Conservation (phyloP, 2,329 filamentous ascomycete genomes). For the Fusarium euwallaceae region DNA sequence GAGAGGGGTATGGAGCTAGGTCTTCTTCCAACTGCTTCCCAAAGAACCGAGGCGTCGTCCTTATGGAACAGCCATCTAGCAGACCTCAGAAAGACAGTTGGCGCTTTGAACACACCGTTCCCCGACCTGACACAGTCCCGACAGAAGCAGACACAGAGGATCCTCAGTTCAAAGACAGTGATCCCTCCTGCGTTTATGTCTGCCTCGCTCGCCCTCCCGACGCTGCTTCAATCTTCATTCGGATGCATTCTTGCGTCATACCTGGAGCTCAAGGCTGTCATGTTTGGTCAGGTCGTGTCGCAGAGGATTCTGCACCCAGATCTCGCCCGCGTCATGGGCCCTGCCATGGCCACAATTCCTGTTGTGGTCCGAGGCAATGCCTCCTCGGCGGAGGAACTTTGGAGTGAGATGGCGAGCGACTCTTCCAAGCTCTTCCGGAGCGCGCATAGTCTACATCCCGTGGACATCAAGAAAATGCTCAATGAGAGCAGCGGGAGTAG, state of each 20-base stretch:
- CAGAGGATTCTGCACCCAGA: constrained; percentile 18
- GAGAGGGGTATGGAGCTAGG: constrained; percentile 6
- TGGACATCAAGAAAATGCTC: constrained; percentile 29
- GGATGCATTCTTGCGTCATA: constrained; percentile 21
- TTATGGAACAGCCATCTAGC: neutral
- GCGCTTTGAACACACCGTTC: constrained; percentile 5
- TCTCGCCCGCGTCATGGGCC: constrained; percentile 6
- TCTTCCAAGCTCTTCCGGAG: neutral
- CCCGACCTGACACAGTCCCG: constrained; percentile 22
- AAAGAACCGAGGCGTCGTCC: constrained; percentile 7
- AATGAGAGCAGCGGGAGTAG: neutral
- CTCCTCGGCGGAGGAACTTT: neutral
- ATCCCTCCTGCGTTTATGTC: neutral
- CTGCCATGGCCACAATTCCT: constrained; percentile 24
- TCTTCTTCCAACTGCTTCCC: neutral
- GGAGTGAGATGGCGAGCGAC: constrained; percentile 15
- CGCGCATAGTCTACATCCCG: constrained; percentile 15
- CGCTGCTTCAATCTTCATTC: constrained; percentile 18
- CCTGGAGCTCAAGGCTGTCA: constrained; percentile 7
- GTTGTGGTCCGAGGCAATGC: constrained; percentile 14
- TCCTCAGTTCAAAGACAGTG: neutral
- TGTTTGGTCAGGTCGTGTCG: constrained; percentile 18
- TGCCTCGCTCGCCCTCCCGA: neutral
- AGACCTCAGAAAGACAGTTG: neutral
- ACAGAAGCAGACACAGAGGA: constrained; percentile 18